These are phyloP conservation scores for Phylloporus scabripes DNA, from an alignment of 768 basidiomycete species.

Conservation along the genomic window DNA sequence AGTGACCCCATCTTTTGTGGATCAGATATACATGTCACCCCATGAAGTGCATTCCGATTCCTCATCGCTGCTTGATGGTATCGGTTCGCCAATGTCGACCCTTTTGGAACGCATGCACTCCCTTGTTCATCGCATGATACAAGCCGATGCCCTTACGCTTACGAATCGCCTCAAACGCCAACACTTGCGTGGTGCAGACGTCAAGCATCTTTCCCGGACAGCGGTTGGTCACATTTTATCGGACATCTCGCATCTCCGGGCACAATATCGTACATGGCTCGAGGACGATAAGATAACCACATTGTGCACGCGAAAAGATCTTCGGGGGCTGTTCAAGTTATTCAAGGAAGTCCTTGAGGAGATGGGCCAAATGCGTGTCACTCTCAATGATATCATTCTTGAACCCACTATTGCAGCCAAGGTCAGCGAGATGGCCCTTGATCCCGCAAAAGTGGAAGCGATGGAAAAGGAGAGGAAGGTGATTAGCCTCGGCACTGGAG, in stretches of 20 bases:
- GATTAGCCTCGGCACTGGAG: conserved; percentile 32
- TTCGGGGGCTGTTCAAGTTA: conserved; percentile 75
- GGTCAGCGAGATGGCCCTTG: conserved; percentile 66
- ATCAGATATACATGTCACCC: conserved; percentile 40
- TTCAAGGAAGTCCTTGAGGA: conserved; percentile 82
- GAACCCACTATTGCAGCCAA: conserved; percentile 73
- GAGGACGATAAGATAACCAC: conserved; percentile 69
- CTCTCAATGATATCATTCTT: conserved; percentile 84
- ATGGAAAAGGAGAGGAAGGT: conserved; percentile 30
- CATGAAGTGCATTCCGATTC: conserved; percentile 68
- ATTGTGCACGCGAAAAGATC: conserved; percentile 69
- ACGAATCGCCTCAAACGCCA: conserved; percentile 90
- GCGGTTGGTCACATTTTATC: conserved; percentile 70
- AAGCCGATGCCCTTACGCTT: conserved; percentile 82
- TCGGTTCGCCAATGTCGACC: conserved; percentile 42
- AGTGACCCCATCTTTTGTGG: conserved; percentile 30
- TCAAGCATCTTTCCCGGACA: conserved; percentile 78
- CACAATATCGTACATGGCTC: conserved; percentile 64
- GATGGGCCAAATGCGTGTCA: conserved; percentile 72
- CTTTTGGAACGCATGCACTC: conserved; percentile 59
- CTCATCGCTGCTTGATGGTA: conserved; percentile 60
- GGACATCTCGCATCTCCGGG: conserved; percentile 65
- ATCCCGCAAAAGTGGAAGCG: conserved; percentile 47
- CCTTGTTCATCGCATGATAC: conserved; percentile 57
- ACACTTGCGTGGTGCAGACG: conserved; percentile 77